phyloP scores from a whole-genome alignment of 345 rosid species.

The Lumnitzera racemosa region DNA sequence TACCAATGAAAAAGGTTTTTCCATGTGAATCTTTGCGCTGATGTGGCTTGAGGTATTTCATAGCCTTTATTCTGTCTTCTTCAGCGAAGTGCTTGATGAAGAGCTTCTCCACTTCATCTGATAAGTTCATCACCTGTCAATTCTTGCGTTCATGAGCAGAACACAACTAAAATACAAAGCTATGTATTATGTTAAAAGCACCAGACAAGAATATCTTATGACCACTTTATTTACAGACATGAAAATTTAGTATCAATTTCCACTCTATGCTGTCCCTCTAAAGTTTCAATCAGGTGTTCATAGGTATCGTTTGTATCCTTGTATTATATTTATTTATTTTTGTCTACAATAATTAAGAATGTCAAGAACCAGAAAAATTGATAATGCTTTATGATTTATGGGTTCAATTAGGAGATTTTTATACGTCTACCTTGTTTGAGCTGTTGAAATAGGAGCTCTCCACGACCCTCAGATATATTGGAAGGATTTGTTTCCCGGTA shows the following conservation, averaged over 20 bases:
- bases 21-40: slow-evolving; percentile 79
- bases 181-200: slow-evolving; percentile 1
- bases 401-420: background rate
- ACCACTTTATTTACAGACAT: slow-evolving; percentile 12
- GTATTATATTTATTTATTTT: too few relatives aligned
- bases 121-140: slow-evolving; percentile 75
- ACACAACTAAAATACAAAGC: slow-evolving; percentile 14
- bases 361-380: too few relatives aligned
- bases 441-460: slow-evolving; percentile 93
- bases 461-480: slow-evolving; percentile 83
- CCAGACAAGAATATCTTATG: too few relatives aligned
- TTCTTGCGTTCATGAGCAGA: slow-evolving; percentile 22
- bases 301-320: too few relatives aligned
- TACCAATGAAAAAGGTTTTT: slow-evolving; percentile 89
- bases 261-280: too few relatives aligned
- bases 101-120: slow-evolving; percentile 84
- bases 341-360: too few relatives aligned
- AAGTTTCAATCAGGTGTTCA: too few relatives aligned
- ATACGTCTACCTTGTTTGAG: slow-evolving; percentile 73
- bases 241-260: slow-evolving; percentile 9
- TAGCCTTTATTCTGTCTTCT: slow-evolving; percentile 80
- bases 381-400: too few relatives aligned
- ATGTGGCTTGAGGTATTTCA: slow-evolving; percentile 83
- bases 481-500: slow-evolving; percentile 83
- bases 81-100: slow-evolving; percentile 74